Base-by-base conservation (phyloP, 2,329 filamentous ascomycete genomes). In the Aspergillus udagawae region DNA sequence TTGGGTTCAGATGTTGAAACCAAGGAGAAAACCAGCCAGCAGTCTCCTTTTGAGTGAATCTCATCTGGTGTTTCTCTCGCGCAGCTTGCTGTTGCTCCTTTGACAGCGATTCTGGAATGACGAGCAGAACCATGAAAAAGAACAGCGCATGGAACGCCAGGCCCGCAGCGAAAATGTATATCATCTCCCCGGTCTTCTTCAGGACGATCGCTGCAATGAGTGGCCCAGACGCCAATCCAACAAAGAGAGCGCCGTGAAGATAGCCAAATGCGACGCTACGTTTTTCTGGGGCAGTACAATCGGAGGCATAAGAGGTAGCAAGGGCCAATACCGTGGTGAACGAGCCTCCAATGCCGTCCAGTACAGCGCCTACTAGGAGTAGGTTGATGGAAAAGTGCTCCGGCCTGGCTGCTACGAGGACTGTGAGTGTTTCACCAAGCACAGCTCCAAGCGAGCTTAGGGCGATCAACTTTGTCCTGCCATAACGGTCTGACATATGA, bases 241-340 rank as follows among this genome's bases (percentile, higher is more conserved):
- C 82, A 73, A 96, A 97, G 8, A 99, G 80, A 64, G 88, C 92
- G 10, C 91, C 92, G 67, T 97, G 91, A 66, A 97, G 88, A 70
- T 92, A 93, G 6, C 91, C 92, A 72, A 97, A 94, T 4, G 87
- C 85, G 7, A 96, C 89, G 58, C 88, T 90, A 21, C 94, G 86
- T 67, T 85, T 85, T 29, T 89, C 88, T 0, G 92, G 90, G 3
- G 89, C 80, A 0, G 92, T 93, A 73, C 91, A 96, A 73, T 99
- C 94, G 44, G 91, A 87, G 12, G 90, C 88, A 73, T 97, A 99
- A 0, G 93, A 91, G 71, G 95, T 88, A 23, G 86, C 87, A 57
- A 96, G 78, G 49, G 88, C 86, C 79, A 89, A 89, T 28, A 88
- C 88, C 0, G 91, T 85, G 1, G 92, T 96, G 71, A 97, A 96